A percentile compares a stretch with the other conserved stretches of the same genome.
Evolutionary conservation across 2,329 filamentous ascomycete species (phyloP).

Genomic region (Lachnellula hyalina): DNA sequence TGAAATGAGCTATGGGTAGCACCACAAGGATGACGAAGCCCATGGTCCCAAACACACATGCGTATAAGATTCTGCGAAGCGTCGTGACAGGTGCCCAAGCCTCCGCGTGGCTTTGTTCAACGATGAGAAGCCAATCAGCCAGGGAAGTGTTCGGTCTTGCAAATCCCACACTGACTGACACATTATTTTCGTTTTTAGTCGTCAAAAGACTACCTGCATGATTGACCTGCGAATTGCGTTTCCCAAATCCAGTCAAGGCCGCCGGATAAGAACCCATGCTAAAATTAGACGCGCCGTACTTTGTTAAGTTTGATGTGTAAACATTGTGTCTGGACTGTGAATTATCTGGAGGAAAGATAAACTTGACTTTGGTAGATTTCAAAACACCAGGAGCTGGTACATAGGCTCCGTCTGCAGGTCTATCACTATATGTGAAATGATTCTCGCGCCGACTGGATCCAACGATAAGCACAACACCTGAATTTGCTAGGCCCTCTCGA

Average conservation of each 20-base stretch:
- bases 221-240: slow-evolving; percentile 46
- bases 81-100: slow-evolving; percentile 70
- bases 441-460: slow-evolving; percentile 65
- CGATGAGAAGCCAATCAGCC: slow-evolving; percentile 76
- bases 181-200: slow-evolving; percentile 66
- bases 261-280: slow-evolving; percentile 56
- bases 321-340: slow-evolving; percentile 39
- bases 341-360: slow-evolving; percentile 53
- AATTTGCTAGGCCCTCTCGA: slow-evolving; percentile 63
- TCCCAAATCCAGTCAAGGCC: slow-evolving; percentile 54
- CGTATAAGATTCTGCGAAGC: slow-evolving; percentile 74
- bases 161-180: slow-evolving; percentile 72
- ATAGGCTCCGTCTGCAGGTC: slow-evolving; percentile 44
- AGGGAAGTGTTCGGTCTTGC: slow-evolving; percentile 62
- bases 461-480: slow-evolving; percentile 65
- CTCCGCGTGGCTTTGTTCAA: slow-evolving; percentile 71
- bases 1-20: slow-evolving; percentile 75
- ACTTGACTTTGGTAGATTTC: slow-evolving; percentile 45
- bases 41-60: slow-evolving; percentile 78
- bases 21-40: slow-evolving; percentile 67
- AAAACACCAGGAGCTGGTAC: slow-evolving; percentile 36
- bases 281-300: slow-evolving; percentile 43
- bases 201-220: slow-evolving; percentile 65
- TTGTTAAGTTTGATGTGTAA: slow-evolving; percentile 34
- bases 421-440: slow-evolving; percentile 45